Base-by-base conservation (phyloP, 805 yeast genomes). In the Barnettozyma siamensis region DNA sequence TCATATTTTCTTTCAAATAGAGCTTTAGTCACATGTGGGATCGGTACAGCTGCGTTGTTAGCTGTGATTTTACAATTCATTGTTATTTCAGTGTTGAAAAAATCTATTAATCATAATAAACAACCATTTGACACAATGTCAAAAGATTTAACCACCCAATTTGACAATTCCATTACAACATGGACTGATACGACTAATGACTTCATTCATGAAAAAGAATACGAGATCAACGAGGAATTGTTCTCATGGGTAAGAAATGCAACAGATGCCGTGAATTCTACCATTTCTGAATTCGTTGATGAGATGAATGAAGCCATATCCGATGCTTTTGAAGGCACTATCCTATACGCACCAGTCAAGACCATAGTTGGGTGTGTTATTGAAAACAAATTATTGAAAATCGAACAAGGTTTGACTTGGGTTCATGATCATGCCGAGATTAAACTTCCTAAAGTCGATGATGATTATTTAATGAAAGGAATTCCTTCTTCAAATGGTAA, bases 321-420 rank as follows among this genome's bases (percentile, higher is more conserved):
- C 23, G 67, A 70, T 8, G 69, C 79, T 0, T 88, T 93, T 62
- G 78, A 80, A 5, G 70, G 70, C 3, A 87, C 97, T 0, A 74
- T 83, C 1, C 63, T 91, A 10, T 75, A 78, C 35, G 57, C 58
- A 1, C 84, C 94, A 0, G 69, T 88, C 35, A 69, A 72, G 23
- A 71, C 81, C 0, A 77, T 88, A 0, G 83, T 89, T 4, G 78
- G 80, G 26, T 91, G 99, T 64, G 76, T 86, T 3, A 67, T 93
- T 30, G 91, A 86, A 15, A 68, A 82, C 37, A 93, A 91, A 53
- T 59, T 91, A 7, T 69, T 68, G 12, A 68, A 72, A 18, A 66
- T 88, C 3, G 84, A 84, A 47, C 56, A 73, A 24, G 98, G 94
- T 0, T 62, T 89, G 41, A 73, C 80, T 2, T 93, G 97, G 97